These are phyloP conservation scores for Microcos paniculata DNA, from an alignment of 345 rosid genomes.

Conservation along the genomic window DNA sequence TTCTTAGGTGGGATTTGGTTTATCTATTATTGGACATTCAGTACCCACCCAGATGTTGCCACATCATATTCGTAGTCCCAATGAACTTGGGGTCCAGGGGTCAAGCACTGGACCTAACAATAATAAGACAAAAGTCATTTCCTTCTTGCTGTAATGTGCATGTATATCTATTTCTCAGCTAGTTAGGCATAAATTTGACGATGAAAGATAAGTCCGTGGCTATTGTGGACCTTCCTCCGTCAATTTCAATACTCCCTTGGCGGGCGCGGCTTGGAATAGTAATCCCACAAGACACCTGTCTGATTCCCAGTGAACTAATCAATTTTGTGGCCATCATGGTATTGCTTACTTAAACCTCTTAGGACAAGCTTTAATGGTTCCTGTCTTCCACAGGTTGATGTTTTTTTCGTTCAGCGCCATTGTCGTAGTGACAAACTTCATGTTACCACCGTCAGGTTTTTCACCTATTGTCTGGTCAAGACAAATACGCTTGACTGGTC, in stretches of 20 bases:
- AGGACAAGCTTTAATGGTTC: not conserved
- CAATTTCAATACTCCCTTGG: not conserved
- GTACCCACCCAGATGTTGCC: slow-evolving; percentile 21
- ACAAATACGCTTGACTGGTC: not conserved
- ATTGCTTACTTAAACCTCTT: not conserved
- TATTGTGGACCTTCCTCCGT: not conserved
- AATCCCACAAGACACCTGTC: not conserved
- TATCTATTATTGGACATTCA: slow-evolving; percentile 13
- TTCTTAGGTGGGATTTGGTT: slow-evolving; percentile 21
- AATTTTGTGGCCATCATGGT: not conserved
- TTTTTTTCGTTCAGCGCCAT: not conserved
- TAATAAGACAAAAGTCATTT: not conserved
- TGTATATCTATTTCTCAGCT: not conserved
- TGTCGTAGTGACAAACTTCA: not conserved
- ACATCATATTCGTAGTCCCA: slow-evolving; percentile 7
- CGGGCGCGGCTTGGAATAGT: not conserved
- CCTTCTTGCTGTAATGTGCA: not conserved
- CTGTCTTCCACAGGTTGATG: not conserved
- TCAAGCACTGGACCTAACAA: slow-evolving; percentile 20
- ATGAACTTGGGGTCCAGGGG: not conserved
- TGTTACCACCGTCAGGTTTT: not conserved
- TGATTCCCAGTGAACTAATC: not conserved
- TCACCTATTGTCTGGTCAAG: not conserved
- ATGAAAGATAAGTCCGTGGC: not conserved
- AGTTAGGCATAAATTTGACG: too few relatives aligned